phyloP scores from a whole-genome alignment of 2,329 filamentous ascomycete genomes.

The Colletotrichum chrysophilum region DNA sequence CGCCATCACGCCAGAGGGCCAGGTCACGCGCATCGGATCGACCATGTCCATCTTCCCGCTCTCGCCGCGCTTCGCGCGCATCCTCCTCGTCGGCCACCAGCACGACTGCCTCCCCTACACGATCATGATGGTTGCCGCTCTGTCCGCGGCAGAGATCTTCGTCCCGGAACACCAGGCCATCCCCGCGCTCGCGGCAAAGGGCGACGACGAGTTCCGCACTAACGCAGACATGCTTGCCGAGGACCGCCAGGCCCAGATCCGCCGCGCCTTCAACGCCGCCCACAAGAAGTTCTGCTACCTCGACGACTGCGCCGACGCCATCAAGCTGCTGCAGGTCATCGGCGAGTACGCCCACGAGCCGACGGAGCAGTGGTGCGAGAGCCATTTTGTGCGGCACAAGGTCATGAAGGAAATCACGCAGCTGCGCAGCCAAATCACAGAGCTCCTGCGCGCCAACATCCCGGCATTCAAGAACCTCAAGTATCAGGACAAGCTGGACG shows the following conservation, averaged over 20 bases:
- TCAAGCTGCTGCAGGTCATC: constrained; percentile 88
- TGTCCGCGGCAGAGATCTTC: constrained; percentile 89
- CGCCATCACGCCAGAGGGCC: constrained; percentile 73
- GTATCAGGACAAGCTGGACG: constrained; percentile 61
- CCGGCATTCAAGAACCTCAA: constrained; percentile 64
- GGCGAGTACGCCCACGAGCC: constrained; percentile 83
- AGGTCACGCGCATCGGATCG: constrained; percentile 79
- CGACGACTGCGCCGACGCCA: constrained; percentile 84
- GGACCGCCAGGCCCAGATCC: constrained; percentile 68
- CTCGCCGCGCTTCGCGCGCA: constrained; percentile 88
- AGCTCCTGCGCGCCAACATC: constrained; percentile 79
- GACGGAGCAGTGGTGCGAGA: constrained; percentile 75
- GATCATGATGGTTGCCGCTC: constrained; percentile 84
- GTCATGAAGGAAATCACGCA: constrained; percentile 85
- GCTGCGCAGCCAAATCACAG: constrained; percentile 81
- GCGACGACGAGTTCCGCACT: constrained; percentile 57
- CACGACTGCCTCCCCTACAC: constrained; percentile 85
- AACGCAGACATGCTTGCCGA: constrained; percentile 76
- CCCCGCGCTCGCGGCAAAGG: constrained; percentile 55
- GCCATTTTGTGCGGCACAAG: constrained; percentile 87
- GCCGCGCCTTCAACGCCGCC: constrained; percentile 68
- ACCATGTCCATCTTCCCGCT: constrained; percentile 90
- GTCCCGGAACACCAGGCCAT: constrained; percentile 81
- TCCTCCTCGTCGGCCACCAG: constrained; percentile 85
- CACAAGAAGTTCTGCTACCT: constrained; percentile 81